These are phyloP conservation scores for Pichia heedii DNA, from an alignment of 805 yeast genomes.

Conservation along the genomic window DNA sequence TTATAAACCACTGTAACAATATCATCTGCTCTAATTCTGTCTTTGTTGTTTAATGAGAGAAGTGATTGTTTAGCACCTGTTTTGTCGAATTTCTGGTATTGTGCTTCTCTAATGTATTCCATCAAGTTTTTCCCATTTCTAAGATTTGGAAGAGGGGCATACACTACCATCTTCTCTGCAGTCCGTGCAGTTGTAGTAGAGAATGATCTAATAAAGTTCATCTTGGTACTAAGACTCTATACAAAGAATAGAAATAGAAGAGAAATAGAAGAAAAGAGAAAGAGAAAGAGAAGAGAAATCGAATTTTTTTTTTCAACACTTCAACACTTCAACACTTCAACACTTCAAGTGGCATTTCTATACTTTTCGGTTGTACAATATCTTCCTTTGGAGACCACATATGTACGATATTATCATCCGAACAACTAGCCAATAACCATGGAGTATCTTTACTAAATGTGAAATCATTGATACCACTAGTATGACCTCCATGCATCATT, in stretches of 20 bases:
- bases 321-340: no score
- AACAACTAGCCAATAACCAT: conserved; percentile 66
- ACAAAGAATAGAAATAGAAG: no score
- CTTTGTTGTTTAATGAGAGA: conserved; percentile 37
- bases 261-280: no score
- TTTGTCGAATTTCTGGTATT: conserved; percentile 58
- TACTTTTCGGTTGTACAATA: neutral
- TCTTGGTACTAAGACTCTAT: no score
- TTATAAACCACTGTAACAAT: conserved; percentile 65
- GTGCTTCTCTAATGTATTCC: conserved; percentile 39
- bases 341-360: neutral
- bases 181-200: neutral
- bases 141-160: conserved; percentile 40
- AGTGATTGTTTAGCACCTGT: conserved; percentile 55
- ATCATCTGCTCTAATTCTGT: conserved; percentile 69
- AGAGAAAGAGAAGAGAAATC: no score
- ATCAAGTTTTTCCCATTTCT: conserved; percentile 39
- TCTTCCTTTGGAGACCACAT: conserved; percentile 39
- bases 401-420: conserved; percentile 54
- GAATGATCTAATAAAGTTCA: conserved; percentile 5
- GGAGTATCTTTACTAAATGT: conserved; percentile 62
- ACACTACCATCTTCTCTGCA: conserved; percentile 27
- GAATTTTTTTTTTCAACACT: no score
- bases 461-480: conserved; percentile 65
- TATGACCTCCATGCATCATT: conserved; percentile 92